Conservation (phyloP, 352 stramenopile species). For the Pythium aphanidermatum region DNA sequence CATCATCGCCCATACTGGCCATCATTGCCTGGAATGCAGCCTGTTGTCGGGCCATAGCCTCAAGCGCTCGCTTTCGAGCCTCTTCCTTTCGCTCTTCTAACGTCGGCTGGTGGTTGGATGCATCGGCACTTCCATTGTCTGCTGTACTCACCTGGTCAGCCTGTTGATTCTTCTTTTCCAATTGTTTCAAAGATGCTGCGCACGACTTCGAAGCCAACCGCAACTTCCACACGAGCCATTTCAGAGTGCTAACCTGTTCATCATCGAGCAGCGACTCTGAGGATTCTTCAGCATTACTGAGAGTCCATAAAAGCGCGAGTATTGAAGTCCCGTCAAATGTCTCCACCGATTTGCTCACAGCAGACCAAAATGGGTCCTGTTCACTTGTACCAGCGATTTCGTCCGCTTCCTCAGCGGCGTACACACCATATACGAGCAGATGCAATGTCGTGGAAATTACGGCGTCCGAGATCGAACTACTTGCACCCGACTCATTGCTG, state of each 20-base stretch:
- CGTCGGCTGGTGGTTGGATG: slow-evolving; percentile 16
- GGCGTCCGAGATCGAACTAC: slow-evolving; percentile 60
- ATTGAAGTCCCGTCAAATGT: slow-evolving; percentile 38
- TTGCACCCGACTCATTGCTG: slow-evolving; percentile 4
- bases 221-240: slow-evolving; percentile 72
- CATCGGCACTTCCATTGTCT: neutral
- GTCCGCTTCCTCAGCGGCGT: slow-evolving; percentile 34
- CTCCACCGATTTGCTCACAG: slow-evolving; percentile 30
- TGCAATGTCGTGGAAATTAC: slow-evolving; percentile 81
- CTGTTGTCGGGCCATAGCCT: slow-evolving; percentile 76
- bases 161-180: slow-evolving; percentile 27
- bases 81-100: slow-evolving; percentile 75
- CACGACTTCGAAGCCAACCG: slow-evolving; percentile 36
- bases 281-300: slow-evolving; percentile 36
- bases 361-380: slow-evolving; percentile 41
- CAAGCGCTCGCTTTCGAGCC: slow-evolving; percentile 68
- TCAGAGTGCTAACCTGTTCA: slow-evolving; percentile 64
- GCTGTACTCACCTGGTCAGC: neutral
- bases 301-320: slow-evolving; percentile 39
- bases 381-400: slow-evolving; percentile 1
- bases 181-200: slow-evolving; percentile 8
- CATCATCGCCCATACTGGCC: slow-evolving; percentile 27
- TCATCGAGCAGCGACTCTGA: slow-evolving; percentile 42
- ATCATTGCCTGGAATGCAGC: slow-evolving; percentile 85
- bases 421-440: slow-evolving; percentile 70